These are phyloP conservation scores for Chenopodium suecicum DNA, from an alignment of 148 eudicot genomes.

Conservation along the genomic window DNA sequence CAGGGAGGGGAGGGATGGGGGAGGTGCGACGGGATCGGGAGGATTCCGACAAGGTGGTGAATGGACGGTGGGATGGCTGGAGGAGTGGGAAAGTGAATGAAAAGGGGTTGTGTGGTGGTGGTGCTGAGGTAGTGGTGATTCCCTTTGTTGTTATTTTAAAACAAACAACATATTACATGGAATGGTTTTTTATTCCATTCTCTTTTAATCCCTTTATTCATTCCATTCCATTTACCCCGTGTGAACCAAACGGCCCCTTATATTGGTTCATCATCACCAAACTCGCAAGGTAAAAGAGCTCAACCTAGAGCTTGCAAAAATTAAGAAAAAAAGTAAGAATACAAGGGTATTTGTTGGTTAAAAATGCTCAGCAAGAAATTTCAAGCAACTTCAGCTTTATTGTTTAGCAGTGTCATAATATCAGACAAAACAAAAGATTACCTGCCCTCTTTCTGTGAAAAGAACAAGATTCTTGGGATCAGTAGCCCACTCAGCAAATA, in stretches of 20 bases:
- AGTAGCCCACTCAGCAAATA: slow-evolving; percentile 96
- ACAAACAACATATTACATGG: too few species aligned
- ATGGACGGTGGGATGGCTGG: too few species aligned
- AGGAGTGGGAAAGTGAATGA: too few species aligned
- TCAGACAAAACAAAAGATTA: slow-evolving; percentile 24
- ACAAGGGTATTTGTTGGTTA: background rate
- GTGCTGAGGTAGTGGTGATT: too few species aligned
- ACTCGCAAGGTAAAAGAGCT: background rate
- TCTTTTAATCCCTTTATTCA: too few species aligned
- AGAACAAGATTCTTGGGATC: slow-evolving; percentile 88
- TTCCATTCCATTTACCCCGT: too few species aligned
- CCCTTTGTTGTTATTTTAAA: too few species aligned
- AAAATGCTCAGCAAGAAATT: background rate
- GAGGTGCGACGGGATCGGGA: too few species aligned
- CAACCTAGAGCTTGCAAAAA: background rate
- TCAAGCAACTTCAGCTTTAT: slow-evolving; percentile 2
- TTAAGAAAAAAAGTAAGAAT: background rate
- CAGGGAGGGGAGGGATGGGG: too few species aligned
- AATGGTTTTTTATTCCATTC: too few species aligned
- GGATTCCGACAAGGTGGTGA: too few species aligned
- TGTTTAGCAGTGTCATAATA: slow-evolving; percentile 6
- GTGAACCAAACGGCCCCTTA: background rate
- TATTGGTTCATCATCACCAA: background rate
- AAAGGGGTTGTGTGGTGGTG: too few species aligned
- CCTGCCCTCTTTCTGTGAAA: slow-evolving; percentile 99